Percentiles rank a stretch among this genome's conserved stretches.
These are phyloP conservation scores for Musa itinerans DNA, from an alignment of 176 grass and related monocot species.

Conservation along the genomic window DNA sequence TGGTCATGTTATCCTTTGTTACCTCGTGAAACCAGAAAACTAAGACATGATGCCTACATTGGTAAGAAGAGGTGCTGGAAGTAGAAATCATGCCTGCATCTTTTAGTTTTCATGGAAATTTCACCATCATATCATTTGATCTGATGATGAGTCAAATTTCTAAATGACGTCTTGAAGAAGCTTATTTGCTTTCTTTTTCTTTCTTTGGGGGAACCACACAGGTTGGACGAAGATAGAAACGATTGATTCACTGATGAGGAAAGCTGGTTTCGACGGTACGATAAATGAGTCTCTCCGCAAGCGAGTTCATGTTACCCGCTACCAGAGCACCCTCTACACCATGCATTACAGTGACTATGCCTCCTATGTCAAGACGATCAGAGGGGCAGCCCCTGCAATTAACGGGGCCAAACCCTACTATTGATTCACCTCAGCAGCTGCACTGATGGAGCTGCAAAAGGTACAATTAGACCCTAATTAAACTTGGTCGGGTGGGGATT, in stretches of 20 bases:
- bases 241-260: slow-evolving; percentile 93
- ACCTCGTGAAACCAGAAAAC: not conserved
- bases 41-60: not conserved
- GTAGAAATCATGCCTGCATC: not conserved
- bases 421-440: slow-evolving; percentile 49
- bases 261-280: slow-evolving; percentile 68
- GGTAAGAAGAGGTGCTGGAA: not conserved
- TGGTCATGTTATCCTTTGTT: not conserved
- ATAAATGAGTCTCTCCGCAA: slow-evolving; percentile 71
- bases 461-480: not conserved
- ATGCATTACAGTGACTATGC: slow-evolving; percentile 83
- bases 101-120: not conserved
- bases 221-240: slow-evolving; percentile 83
- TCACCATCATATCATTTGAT: not conserved
- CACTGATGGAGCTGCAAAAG: slow-evolving; percentile 15
- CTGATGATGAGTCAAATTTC: not conserved
- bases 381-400: slow-evolving; percentile 40
- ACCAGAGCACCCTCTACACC: slow-evolving; percentile 88
- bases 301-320: slow-evolving; percentile 77
- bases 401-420: slow-evolving; percentile 36
- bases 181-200: not conserved
- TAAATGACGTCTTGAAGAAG: not conserved
- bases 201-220: slow-evolving; percentile 4
- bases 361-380: slow-evolving; percentile 64
- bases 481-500: not conserved